Conservation (phyloP, 2,329 filamentous ascomycete species). For the Epicoccum nigrum region DNA sequence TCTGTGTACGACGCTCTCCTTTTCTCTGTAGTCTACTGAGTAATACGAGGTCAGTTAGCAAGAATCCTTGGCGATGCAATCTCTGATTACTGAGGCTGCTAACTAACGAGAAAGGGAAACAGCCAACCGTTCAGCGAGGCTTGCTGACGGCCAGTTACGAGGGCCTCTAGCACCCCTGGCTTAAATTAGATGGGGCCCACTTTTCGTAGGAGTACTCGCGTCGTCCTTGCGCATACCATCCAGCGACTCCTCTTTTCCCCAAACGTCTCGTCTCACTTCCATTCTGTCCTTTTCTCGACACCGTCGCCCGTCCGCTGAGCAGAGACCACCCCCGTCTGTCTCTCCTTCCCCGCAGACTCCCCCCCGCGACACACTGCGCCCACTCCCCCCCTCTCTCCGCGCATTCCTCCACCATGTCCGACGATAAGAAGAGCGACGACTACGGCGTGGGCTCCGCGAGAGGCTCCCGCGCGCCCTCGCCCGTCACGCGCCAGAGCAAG, state of each 20-base stretch:
- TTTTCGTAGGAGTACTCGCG: slow-evolving; percentile 27
- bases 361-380: slow-evolving; percentile 20
- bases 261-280: slow-evolving; percentile 18
- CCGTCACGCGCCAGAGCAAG: slow-evolving; percentile 54
- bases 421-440: slow-evolving; percentile 87
- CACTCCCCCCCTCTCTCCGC: slow-evolving; percentile 8
- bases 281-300: slow-evolving; percentile 27
- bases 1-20: not conserved
- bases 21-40: not conserved
- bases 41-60: not conserved
- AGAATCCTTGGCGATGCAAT: not conserved
- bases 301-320: slow-evolving; percentile 1
- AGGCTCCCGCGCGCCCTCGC: slow-evolving; percentile 48
- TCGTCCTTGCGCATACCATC: slow-evolving; percentile 38
- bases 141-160: slow-evolving; percentile 16
- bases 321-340: slow-evolving; percentile 17
- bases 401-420: slow-evolving; percentile 66
- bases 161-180: slow-evolving; percentile 12
- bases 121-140: slow-evolving; percentile 14
- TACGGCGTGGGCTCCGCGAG: slow-evolving; percentile 65
- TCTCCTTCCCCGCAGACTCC: slow-evolving; percentile 24
- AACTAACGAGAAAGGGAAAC: slow-evolving; percentile 11
- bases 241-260: slow-evolving; percentile 25
- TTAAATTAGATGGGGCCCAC: slow-evolving; percentile 31
- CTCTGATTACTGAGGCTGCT: slow-evolving; percentile 5